Base-by-base conservation (phyloP, 108 stramenopile genomes). In the Craspedostauros australis region DNA sequence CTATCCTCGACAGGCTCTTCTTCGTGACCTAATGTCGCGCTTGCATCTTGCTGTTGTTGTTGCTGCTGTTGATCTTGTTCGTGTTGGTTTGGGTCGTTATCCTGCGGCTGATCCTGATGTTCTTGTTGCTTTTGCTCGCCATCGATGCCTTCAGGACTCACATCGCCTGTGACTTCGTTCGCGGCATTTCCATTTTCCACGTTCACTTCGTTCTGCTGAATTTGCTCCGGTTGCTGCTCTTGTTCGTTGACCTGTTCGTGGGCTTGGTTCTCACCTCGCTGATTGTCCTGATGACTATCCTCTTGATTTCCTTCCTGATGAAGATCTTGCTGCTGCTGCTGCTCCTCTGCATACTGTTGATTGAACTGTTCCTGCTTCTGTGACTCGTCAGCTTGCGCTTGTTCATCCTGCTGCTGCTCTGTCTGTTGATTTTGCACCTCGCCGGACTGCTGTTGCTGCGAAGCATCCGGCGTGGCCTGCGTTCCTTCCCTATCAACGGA, bases 11-110 rank as follows among this genome's bases (percentile, higher is more conserved):
- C 60, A 16, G n/a, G 18, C 11, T n/a, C 26, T 33, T 61, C 55
- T 0, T 43, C 34, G 14, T 61, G 54, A 69, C 63, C 68, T 3
- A 62, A 56, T 14, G 68, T 56, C 32, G 64, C 70, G 47, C 50
- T 11, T n/a, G n/a, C n/a, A n/a, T n/a, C n/a, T n/a, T n/a, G n/a
- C n/a, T n/a, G n/a, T n/a, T n/a, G n/a, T n/a, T n/a, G n/a, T n/a
- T n/a, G n/a, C n/a, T n/a, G n/a, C n/a, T n/a, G n/a, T n/a, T n/a
- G n/a, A n/a, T n/a, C n/a, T n/a, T n/a, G n/a, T n/a, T n/a, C n/a
- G n/a, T n/a, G n/a, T n/a, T n/a, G n/a, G n/a, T n/a, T n/a, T n/a
- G n/a, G n/a, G n/a, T n/a, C n/a, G n/a, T n/a, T n/a, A n/a, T n/a
- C n/a, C n/a, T n/a, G n/a, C n/a, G n/a, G n/a, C n/a, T n/a, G n/a